A percentile compares a stretch with the other conserved stretches of the same genome.
These are phyloP conservation scores for Xylaria sp. DNA, from an alignment of 2,329 filamentous ascomycete genomes.

Conservation along the genomic window DNA sequence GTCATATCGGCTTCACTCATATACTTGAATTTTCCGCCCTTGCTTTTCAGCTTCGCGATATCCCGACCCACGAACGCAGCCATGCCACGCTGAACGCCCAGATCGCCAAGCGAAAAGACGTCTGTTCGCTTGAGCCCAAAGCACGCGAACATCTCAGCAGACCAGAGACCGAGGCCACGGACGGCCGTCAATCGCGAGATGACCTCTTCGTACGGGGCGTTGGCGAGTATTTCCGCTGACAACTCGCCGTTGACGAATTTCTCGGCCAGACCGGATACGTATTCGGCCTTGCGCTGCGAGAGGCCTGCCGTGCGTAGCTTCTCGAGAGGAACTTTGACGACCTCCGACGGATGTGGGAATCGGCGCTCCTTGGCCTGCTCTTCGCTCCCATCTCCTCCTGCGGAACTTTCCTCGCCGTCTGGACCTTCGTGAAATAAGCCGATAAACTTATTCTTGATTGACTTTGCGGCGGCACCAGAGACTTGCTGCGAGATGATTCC, in stretches of 20 bases:
- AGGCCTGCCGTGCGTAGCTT: constrained; percentile 85
- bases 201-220: constrained; percentile 86
- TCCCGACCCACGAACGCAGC: constrained; percentile 86
- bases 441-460: constrained; percentile 88
- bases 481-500: constrained; percentile 98
- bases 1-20: constrained; percentile 95
- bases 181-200: constrained; percentile 85
- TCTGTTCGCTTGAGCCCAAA: constrained; percentile 96
- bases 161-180: constrained; percentile 87
- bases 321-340: constrained; percentile 71
- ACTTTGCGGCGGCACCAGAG: constrained; percentile 87
- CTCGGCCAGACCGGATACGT: constrained; percentile 84
- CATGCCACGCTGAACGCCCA: constrained; percentile 95
- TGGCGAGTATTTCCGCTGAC: constrained; percentile 77
- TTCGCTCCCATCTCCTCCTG: constrained; percentile 17
- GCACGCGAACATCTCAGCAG: constrained; percentile 97
- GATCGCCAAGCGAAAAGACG: constrained; percentile 89
- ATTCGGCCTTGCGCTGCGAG: constrained; percentile 95
- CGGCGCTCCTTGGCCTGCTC: constrained; percentile 23
- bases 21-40: constrained; percentile 95
- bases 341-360: constrained; percentile 82
- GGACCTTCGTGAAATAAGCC: constrained; percentile 67
- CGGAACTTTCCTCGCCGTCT: background rate
- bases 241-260: constrained; percentile 83
- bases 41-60: constrained; percentile 81